A percentile compares a stretch with the other conserved stretches of the same genome.
phyloP scores from a whole-genome alignment of 495 filamentous ascomycete species.

The Neurospora tetrasperma region DNA sequence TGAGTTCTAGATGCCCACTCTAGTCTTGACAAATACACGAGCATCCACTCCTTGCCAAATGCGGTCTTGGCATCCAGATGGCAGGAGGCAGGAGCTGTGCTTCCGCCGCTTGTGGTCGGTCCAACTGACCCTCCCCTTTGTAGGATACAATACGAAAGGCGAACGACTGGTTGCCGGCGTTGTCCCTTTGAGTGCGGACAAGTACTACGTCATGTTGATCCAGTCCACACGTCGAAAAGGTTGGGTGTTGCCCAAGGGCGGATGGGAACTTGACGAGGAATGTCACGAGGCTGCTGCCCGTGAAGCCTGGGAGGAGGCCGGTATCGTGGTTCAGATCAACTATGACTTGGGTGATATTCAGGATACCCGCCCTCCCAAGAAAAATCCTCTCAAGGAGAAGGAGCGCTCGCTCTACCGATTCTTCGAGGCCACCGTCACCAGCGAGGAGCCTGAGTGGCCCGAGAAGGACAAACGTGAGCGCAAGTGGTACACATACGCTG shows the following conservation, averaged over 20 bases:
- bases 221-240: slow-evolving; percentile 76
- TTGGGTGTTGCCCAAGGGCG: slow-evolving; percentile 96
- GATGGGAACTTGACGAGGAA: slow-evolving; percentile 90
- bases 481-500: slow-evolving; percentile 75
- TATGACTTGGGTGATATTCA: slow-evolving; percentile 77
- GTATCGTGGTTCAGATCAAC: slow-evolving; percentile 70
- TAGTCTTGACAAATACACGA: slow-evolving; percentile 18
- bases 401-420: slow-evolving; percentile 77
- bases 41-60: neutral
- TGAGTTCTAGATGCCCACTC: slow-evolving; percentile 40
- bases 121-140: slow-evolving; percentile 28
- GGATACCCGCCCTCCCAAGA: slow-evolving; percentile 59
- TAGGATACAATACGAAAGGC: slow-evolving; percentile 85
- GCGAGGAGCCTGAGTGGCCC: slow-evolving; percentile 80
- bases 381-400: slow-evolving; percentile 44
- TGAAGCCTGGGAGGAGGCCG: slow-evolving; percentile 98
- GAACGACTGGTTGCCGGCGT: slow-evolving; percentile 93
- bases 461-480: slow-evolving; percentile 86
- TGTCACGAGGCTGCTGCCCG: slow-evolving; percentile 47
- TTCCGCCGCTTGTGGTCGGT: slow-evolving; percentile 5
- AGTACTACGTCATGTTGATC: slow-evolving; percentile 80
- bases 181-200: slow-evolving; percentile 56
- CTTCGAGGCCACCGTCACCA: slow-evolving; percentile 75
- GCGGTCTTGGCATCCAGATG: neutral
- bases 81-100: neutral